phyloP scores from a whole-genome alignment of 148 eudicot genomes.

The Arbutus unedo region DNA sequence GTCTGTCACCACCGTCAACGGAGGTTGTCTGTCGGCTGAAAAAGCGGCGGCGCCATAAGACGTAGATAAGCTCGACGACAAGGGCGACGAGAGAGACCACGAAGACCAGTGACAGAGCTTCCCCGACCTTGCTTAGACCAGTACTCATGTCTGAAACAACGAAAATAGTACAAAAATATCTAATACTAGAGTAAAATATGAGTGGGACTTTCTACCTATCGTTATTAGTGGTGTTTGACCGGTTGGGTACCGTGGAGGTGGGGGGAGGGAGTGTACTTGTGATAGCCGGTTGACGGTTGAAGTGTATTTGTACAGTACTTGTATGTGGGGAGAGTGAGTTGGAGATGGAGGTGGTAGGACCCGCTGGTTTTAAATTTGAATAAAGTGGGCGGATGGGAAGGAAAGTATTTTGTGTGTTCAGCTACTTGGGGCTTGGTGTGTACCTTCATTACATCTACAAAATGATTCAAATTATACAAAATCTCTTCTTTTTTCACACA shows the following conservation, averaged over 20 bases:
- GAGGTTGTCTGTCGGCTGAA: not conserved
- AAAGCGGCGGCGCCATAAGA: slow-evolving; percentile 25
- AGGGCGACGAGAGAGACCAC: slow-evolving; percentile 29
- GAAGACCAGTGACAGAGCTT: slow-evolving; percentile 25
- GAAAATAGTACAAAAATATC: not conserved
- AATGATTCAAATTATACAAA: too few species aligned
- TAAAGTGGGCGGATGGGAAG: not conserved
- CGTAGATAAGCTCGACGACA: slow-evolving; percentile 29
- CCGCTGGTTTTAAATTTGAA: not conserved
- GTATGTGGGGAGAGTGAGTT: not conserved
- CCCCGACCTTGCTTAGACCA: not conserved
- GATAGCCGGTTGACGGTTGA: slow-evolving; percentile 1
- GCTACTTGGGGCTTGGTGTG: too few species aligned
- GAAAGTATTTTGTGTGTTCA: not conserved
- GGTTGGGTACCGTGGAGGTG: slow-evolving; percentile 2
- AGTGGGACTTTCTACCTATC: not conserved
- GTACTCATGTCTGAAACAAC: not conserved
- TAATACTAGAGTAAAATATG: too few species aligned
- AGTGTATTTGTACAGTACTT: not conserved
- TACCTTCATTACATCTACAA: too few species aligned
- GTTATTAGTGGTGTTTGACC: slow-evolving; percentile 1
- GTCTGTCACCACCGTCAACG: not conserved
- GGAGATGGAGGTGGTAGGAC: not conserved
- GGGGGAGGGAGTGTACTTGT: not conserved
- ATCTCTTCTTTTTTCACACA: too few species aligned